A percentile compares a stretch with the other conserved stretches of the same genome.
These are phyloP conservation scores for Saururus chinensis DNA, from an alignment of 164 flowering plant species.

Conservation along the genomic window DNA sequence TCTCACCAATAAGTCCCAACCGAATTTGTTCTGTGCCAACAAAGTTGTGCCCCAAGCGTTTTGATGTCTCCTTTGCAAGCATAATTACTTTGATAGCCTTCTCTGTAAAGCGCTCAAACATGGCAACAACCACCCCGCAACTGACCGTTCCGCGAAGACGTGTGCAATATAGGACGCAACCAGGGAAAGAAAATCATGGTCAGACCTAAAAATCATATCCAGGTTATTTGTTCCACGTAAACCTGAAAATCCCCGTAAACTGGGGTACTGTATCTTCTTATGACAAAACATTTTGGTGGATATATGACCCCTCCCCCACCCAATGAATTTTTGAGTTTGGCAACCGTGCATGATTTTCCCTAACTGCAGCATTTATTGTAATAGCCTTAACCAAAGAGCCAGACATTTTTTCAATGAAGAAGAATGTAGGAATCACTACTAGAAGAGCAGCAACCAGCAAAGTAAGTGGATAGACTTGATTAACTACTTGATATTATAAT, in stretches of 20 bases:
- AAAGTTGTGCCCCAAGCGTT: conserved; percentile 88
- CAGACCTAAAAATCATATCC: conserved; percentile 26
- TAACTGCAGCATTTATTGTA: conserved; percentile 33
- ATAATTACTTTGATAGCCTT: conserved; percentile 92
- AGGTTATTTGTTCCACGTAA: conserved; percentile 49
- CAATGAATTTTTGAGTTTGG: too few species aligned
- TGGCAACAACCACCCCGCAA: conserved; percentile 48
- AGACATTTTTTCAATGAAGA: conserved; percentile 37
- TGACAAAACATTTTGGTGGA: conserved; percentile 32
- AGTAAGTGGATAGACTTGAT: too few species aligned
- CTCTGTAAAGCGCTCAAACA: conserved; percentile 93
- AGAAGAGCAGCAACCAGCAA: too few species aligned
- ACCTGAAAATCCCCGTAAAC: conserved; percentile 38
- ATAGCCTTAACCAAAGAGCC: conserved; percentile 51
- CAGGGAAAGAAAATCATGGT: conserved; percentile 41
- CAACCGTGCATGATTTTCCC: conserved; percentile 26
- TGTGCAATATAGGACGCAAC: conserved; percentile 37
- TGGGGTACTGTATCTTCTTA: not conserved
- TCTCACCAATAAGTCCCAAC: conserved; percentile 94
- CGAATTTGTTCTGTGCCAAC: conserved; percentile 94
- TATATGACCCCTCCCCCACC: conserved; percentile 10
- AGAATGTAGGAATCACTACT: too few species aligned
- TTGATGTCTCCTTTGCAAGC: conserved; percentile 98
- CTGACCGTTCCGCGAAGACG: conserved; percentile 29
- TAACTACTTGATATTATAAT: too few species aligned